Evolutionary conservation across 441 rosid species (phyloP).

Genomic region (Erodium trifolium): DNA sequence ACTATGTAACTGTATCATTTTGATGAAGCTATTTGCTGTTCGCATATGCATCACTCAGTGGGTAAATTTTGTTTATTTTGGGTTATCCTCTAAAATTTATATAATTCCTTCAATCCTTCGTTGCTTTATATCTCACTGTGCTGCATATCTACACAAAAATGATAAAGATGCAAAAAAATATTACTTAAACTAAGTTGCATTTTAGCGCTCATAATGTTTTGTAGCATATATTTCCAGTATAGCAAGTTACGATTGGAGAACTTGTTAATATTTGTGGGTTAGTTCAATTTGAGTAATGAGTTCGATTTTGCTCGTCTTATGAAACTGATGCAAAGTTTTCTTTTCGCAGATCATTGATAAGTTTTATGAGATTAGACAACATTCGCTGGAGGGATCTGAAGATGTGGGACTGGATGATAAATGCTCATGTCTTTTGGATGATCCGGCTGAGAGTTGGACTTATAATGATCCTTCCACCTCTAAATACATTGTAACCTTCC

Average conservation of each 20-base stretch:
- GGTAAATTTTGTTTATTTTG: neutral
- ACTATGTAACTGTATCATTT: neutral
- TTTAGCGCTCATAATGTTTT: neutral
- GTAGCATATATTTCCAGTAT: neutral
- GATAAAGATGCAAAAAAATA: neutral
- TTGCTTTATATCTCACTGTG: neutral
- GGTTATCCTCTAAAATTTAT: neutral
- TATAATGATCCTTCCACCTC: slow-evolving; percentile 76
- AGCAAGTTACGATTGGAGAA: neutral
- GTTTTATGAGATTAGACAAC: slow-evolving; percentile 62
- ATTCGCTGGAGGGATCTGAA: slow-evolving; percentile 37
- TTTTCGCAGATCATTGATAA: slow-evolving; percentile 54
- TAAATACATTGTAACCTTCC: slow-evolving; percentile 63
- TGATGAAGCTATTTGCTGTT: neutral
- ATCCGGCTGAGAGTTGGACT: slow-evolving; percentile 69
- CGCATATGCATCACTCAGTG: neutral
- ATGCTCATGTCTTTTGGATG: slow-evolving; percentile 56
- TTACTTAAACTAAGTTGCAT: neutral
- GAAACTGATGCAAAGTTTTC: slow-evolving; percentile 6
- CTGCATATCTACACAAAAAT: neutral
- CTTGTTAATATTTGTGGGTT: neutral
- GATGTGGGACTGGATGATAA: slow-evolving; percentile 58
- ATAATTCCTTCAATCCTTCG: neutral
- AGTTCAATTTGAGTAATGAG: neutral
- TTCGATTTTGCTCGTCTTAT: slow-evolving; percentile 6